phyloP scores from a whole-genome alignment of 164 flowering plant genomes.

The Kalanchoe fedtschenkoi region DNA sequence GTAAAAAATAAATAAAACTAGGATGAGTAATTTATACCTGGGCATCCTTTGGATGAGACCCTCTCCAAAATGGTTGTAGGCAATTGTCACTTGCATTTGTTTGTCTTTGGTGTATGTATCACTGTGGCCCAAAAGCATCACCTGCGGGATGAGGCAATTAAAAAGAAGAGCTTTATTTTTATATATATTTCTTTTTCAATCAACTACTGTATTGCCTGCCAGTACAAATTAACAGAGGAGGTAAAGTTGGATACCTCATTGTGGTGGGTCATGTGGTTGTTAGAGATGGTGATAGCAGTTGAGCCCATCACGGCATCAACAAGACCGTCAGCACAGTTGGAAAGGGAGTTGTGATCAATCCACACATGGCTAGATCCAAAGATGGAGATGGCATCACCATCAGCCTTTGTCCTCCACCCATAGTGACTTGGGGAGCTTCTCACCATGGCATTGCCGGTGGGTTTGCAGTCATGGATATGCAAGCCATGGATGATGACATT shows the following conservation, averaged over 20 bases:
- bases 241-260: constrained; percentile 96
- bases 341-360: constrained; percentile 91
- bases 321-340: constrained; percentile 88
- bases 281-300: constrained; percentile 86
- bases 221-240: neutral
- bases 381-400: constrained; percentile 78
- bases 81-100: constrained; percentile 94
- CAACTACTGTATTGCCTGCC: too few species aligned
- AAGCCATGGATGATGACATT: constrained; percentile 55
- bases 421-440: constrained; percentile 51
- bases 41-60: constrained; percentile 99
- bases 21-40: constrained; percentile 33
- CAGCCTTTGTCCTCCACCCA: constrained; percentile 68
- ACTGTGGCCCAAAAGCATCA: constrained; percentile 90
- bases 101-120: constrained; percentile 76
- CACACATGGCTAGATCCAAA: constrained; percentile 89
- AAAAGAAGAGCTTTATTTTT: too few species aligned
- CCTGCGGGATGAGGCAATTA: constrained; percentile 27
- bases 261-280: constrained; percentile 86
- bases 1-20: neutral
- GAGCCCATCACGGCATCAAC: constrained; percentile 97
- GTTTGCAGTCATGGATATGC: constrained; percentile 56
- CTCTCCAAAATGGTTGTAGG: constrained; percentile 90
- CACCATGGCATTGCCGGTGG: constrained; percentile 64
- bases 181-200: too few species aligned